Evolutionary conservation across 73 alveolate species (phyloP).

Genomic region (Uronychia setigera): DNA sequence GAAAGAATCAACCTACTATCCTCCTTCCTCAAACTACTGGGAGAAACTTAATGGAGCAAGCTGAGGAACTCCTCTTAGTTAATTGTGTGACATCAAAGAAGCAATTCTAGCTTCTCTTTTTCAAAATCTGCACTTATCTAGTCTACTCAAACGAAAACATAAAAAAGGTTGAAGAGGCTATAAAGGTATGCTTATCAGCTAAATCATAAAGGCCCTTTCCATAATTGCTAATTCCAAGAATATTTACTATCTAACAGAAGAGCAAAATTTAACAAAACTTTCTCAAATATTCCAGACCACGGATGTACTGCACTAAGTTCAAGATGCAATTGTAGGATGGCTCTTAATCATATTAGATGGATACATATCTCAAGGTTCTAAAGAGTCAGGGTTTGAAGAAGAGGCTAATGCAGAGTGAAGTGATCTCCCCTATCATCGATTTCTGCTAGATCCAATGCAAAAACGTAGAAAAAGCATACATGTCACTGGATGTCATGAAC

Average conservation of each 20-base stretch:
- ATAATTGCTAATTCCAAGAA: background rate
- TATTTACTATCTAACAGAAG: background rate
- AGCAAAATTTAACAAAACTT: background rate
- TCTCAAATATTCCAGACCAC: background rate
- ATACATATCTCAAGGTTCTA: background rate
- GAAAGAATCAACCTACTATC: too few species aligned
- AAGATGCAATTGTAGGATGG: background rate
- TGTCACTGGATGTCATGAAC: too few species aligned
- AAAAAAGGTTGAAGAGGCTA: background rate
- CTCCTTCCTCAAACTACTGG: too few species aligned
- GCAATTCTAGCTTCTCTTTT: background rate
- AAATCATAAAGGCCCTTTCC: background rate
- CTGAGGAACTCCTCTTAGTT: background rate
- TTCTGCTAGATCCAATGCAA: too few species aligned
- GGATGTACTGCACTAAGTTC: background rate
- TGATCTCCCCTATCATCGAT: background rate
- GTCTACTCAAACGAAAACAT: background rate
- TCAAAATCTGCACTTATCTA: background rate
- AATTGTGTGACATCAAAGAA: background rate
- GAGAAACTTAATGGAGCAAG: background rate
- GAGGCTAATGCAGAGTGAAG: background rate
- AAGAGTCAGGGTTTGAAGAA: background rate
- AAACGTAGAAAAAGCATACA: too few species aligned
- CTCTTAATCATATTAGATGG: background rate
- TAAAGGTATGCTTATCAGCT: too few species aligned